Percentiles rank a stretch among this genome's conserved stretches.
phyloP scores from a whole-genome alignment of 129 eudicot genomes.

The Flaveria bidentis region DNA sequence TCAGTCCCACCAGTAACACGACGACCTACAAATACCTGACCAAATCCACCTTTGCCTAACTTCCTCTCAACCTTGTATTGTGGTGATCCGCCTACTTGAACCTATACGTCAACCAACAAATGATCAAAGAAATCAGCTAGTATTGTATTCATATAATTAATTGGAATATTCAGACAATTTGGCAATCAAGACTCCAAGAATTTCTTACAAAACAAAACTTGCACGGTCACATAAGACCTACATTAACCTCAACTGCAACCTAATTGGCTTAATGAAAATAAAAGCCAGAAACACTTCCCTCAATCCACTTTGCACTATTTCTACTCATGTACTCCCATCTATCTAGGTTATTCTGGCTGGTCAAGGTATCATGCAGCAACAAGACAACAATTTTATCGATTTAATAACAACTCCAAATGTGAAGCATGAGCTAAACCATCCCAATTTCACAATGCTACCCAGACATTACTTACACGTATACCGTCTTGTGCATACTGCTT shows the following conservation, averaged over 20 bases:
- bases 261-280: not conserved
- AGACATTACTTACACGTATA: too few species aligned
- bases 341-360: not conserved
- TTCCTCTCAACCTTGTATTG: slow-evolving; percentile 70
- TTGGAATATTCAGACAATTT: not conserved
- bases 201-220: not conserved
- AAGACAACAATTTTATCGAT: not conserved
- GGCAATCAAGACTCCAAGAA: not conserved
- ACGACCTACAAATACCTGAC: slow-evolving; percentile 86
- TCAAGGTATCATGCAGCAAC: slow-evolving; percentile 16
- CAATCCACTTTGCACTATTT: not conserved
- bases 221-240: slow-evolving; percentile 2
- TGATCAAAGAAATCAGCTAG: slow-evolving; percentile 9
- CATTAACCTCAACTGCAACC: not conserved
- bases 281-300: slow-evolving; percentile 3
- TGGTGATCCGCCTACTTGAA: slow-evolving; percentile 84
- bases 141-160: slow-evolving; percentile 4
- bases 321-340: not conserved
- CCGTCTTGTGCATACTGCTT: not conserved
- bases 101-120: slow-evolving; percentile 42
- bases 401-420: not conserved
- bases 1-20: slow-evolving; percentile 56
- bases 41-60: slow-evolving; percentile 84
- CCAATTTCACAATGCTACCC: not conserved
- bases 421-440: too few species aligned